These are phyloP conservation scores for Yarrowia sp. DNA, from an alignment of 805 yeast species.

Conservation along the genomic window DNA sequence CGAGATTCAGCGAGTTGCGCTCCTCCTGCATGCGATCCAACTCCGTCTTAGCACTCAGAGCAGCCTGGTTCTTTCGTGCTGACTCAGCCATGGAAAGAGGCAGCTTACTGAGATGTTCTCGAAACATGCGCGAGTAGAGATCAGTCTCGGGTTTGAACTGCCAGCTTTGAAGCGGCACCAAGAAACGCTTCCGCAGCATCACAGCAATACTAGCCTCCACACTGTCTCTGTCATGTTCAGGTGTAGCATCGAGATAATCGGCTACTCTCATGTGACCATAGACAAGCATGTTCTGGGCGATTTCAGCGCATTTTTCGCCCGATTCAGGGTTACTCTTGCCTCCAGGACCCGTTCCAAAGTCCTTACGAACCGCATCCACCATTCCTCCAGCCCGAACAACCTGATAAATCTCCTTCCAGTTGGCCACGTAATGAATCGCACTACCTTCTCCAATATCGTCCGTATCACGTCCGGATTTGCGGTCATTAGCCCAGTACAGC, in stretches of 20 bases:
- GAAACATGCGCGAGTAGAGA: slow-evolving; percentile 32
- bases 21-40: slow-evolving; percentile 28
- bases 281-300: slow-evolving; percentile 66
- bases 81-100: slow-evolving; percentile 47
- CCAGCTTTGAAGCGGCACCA: slow-evolving; percentile 47
- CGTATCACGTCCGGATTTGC: not conserved
- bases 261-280: slow-evolving; percentile 62
- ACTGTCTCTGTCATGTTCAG: slow-evolving; percentile 39
- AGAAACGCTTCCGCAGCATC: slow-evolving; percentile 51
- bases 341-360: slow-evolving; percentile 4
- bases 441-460: not conserved
- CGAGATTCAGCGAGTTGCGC: slow-evolving; percentile 31
- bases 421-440: slow-evolving; percentile 50
- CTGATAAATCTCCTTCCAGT: slow-evolving; percentile 61
- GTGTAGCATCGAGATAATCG: slow-evolving; percentile 45
- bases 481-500: slow-evolving; percentile 50
- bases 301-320: slow-evolving; percentile 49
- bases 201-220: slow-evolving; percentile 41
- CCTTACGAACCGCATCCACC: slow-evolving; percentile 44
- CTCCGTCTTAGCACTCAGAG: slow-evolving; percentile 48
- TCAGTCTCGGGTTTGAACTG: slow-evolving; percentile 41
- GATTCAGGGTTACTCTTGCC: slow-evolving; percentile 41
- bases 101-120: slow-evolving; percentile 30
- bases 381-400: slow-evolving; percentile 78
- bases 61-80: slow-evolving; percentile 60